Evolutionary conservation across 208 protist genomes (phyloP).

Genomic region (Herpetomonas muscarum): DNA sequence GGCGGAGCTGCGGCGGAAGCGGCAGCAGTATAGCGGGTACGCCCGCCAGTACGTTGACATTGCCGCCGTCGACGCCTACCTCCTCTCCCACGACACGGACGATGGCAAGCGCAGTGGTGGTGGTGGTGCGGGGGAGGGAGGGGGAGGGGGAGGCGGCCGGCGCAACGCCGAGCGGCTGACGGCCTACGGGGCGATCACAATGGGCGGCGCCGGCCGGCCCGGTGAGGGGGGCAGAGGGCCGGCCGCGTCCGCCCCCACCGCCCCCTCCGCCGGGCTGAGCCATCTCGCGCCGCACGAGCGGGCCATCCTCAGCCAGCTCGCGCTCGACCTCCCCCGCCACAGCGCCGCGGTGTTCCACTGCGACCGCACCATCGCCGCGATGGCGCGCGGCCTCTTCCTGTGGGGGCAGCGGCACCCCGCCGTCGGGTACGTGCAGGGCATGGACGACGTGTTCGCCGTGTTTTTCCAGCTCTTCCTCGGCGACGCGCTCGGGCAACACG

Average conservation of each 20-base stretch:
- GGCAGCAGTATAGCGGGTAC: slow-evolving; percentile 53
- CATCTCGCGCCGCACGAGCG: slow-evolving; percentile 45
- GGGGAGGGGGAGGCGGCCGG: neutral
- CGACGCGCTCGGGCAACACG: slow-evolving; percentile 38
- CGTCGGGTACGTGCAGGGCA: slow-evolving; percentile 94
- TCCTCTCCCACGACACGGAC: neutral
- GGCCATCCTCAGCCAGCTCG: slow-evolving; percentile 62
- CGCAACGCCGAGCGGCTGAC: neutral
- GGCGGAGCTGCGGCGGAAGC: slow-evolving; percentile 57
- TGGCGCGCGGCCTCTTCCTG: slow-evolving; percentile 90
- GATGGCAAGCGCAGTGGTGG: neutral
- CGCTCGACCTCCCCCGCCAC: slow-evolving; percentile 76
- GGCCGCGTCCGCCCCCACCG: neutral
- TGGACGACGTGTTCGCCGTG: slow-evolving; percentile 92
- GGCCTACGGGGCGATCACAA: slow-evolving; percentile 2
- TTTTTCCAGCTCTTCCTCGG: slow-evolving; percentile 91
- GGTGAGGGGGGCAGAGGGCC: neutral
- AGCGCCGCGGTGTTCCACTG: slow-evolving; percentile 54
- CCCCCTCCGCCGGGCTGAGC: neutral
- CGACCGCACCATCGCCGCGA: slow-evolving; percentile 24
- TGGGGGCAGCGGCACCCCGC: slow-evolving; percentile 93
- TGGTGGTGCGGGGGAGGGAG: neutral
- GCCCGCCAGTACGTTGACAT: slow-evolving; percentile 36
- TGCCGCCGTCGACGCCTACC: neutral
- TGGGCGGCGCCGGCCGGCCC: neutral